phyloP scores from a whole-genome alignment of 2,329 filamentous ascomycete genomes.

The Leptosphaerulina australis region DNA sequence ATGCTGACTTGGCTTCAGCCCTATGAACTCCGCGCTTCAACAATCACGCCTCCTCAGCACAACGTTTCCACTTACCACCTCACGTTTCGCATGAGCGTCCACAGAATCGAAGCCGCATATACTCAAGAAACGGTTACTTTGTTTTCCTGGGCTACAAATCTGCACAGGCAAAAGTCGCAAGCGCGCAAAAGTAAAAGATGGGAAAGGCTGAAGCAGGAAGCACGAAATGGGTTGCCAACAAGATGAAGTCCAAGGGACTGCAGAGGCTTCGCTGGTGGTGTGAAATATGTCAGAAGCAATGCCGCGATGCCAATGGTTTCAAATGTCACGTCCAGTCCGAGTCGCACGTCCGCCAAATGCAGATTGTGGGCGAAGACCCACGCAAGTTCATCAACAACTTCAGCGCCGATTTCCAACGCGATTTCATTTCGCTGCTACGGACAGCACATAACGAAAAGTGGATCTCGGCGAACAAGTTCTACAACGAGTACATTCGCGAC shows the following conservation, averaged over 20 bases:
- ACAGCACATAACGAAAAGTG: slow-evolving; percentile 91
- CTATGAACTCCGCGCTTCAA: slow-evolving; percentile 5
- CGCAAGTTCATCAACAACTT: slow-evolving; percentile 83
- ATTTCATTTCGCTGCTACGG: slow-evolving; percentile 77
- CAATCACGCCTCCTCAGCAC: too few relatives aligned
- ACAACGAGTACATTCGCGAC: slow-evolving; percentile 86
- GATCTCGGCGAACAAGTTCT: slow-evolving; percentile 89
- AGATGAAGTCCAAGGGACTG: slow-evolving; percentile 71
- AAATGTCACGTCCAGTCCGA: slow-evolving; percentile 79
- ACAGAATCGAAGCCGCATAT: too few relatives aligned
- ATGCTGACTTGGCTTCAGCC: slow-evolving; percentile 9
- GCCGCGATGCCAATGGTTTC: slow-evolving; percentile 78
- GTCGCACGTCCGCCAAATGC: slow-evolving; percentile 87
- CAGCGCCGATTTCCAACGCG: slow-evolving; percentile 77
- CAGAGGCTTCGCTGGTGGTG: slow-evolving; percentile 91
- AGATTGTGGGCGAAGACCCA: slow-evolving; percentile 84
- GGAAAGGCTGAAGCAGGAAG: slow-evolving; percentile 89
- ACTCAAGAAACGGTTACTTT: too few relatives aligned
- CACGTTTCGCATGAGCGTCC: too few relatives aligned
- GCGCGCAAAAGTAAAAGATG: slow-evolving; percentile 61
- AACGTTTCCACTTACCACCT: too few relatives aligned
- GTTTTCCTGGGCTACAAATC: too few relatives aligned
- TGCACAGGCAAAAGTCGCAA: not conserved
- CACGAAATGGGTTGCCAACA: slow-evolving; percentile 88
- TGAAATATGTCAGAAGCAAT: slow-evolving; percentile 75